Base-by-base conservation (phyloP, 352 stramenopile species). In the Phytophthora cactorum region DNA sequence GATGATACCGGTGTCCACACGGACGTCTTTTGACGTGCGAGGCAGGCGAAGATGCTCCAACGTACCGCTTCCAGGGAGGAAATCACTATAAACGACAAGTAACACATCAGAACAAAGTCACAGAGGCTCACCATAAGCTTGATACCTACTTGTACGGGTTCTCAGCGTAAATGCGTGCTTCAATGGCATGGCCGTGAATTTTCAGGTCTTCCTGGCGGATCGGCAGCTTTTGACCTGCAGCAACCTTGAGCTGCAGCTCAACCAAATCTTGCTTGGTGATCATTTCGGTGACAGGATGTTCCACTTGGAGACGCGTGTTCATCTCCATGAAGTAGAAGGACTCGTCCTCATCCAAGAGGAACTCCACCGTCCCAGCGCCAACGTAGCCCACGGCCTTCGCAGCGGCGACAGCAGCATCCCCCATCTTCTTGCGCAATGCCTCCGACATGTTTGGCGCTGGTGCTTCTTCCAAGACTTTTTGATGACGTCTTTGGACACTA, bases 301-400 rank as follows among this genome's bases (percentile, higher is more conserved):
- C 90, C 14, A 98, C 94, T 77, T 98, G 94, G n/a, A 98, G 76
- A 25, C 94, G 91, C 36, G 94, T 98, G 85, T 98, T 98, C 92
- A 98, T 98, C 70, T 98, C 95, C 89, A 98, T 97, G 61, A 98
- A 98, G 68, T 98, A 98, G 63, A 98, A 98, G 27, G 83, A 89
- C 59, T 96, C 86, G 64, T 93, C 82, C 38, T 93, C 80, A 71
- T 98, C 94, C 46, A 97, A 62, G 25, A 98, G 79, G 68, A 98
- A 98, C 77, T 98, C 94, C 34, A 98, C 94, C 10, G 94, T 98
- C 43, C 94, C 94, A 32, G 94, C 94, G 17, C 92, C 92, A 58
- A 96, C 90, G 70, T 98, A 98, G 38, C 90, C 91, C 17, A 98
- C 91, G 32, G 92, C 90, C 66, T 97, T 91, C 12, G 91, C 91